Conservation (phyloP, 1,284 basidiomycete genomes). For the Naganishia albida region DNA sequence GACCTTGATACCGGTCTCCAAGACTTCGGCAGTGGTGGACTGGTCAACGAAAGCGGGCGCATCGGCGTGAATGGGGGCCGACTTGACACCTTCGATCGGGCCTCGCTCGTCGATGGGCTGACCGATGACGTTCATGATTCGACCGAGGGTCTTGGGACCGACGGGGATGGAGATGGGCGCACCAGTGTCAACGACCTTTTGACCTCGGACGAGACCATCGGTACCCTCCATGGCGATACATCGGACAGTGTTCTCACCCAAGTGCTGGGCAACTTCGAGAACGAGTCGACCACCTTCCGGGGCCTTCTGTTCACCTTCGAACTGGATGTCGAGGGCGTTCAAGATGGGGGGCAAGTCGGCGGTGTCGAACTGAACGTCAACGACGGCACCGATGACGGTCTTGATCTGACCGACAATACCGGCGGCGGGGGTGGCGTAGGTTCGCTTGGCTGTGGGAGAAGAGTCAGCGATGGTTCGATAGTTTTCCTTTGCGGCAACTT, state of each 20-base stretch:
- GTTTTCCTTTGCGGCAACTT: too few species aligned
- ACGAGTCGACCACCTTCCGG: conserved; percentile 80
- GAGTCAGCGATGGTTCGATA: background rate
- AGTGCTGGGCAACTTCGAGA: conserved; percentile 93
- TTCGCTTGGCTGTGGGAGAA: conserved; percentile 57
- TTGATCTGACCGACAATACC: conserved; percentile 74
- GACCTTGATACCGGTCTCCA: conserved; percentile 99
- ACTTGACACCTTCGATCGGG: conserved; percentile 90
- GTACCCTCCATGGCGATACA: conserved; percentile 77
- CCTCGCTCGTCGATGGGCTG: conserved; percentile 99
- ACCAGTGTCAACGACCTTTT: conserved; percentile 95
- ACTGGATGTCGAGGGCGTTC: conserved; percentile 93
- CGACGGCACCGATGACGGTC: conserved; percentile 97
- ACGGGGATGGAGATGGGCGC: conserved; percentile 95
- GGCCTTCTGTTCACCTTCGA: conserved; percentile 58
- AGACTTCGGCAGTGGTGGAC: conserved; percentile 94
- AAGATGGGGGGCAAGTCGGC: conserved; percentile 93
- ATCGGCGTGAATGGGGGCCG: conserved; percentile 88
- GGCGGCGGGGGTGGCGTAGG: conserved; percentile 87
- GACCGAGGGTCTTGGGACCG: conserved; percentile 72
- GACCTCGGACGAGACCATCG: conserved; percentile 92
- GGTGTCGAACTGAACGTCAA: conserved; percentile 92
- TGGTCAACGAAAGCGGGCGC: conserved; percentile 96
- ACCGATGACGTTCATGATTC: conserved; percentile 99
- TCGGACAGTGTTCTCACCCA: conserved; percentile 98